Evolutionary conservation across 106 monocot species (phyloP).

Genomic region (Dioscorea alata): DNA sequence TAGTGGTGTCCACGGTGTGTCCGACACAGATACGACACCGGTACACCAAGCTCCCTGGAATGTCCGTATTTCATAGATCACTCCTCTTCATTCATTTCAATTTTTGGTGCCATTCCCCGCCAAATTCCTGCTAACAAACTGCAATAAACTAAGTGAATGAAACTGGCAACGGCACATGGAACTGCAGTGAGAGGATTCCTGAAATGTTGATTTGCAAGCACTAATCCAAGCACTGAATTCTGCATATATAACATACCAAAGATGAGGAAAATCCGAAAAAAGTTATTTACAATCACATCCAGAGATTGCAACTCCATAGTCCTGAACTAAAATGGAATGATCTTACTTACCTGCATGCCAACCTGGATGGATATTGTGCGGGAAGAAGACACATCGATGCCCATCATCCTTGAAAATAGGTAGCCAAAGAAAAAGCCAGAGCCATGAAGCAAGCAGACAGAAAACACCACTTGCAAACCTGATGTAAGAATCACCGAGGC

Average conservation of each 20-base stretch:
- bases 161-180: conserved; percentile 83
- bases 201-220: conserved; percentile 77
- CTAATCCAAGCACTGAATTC: conserved; percentile 82
- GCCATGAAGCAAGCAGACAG: conserved; percentile 52
- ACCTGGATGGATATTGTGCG: conserved; percentile 91
- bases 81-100: conserved; percentile 14
- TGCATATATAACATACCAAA: conserved; percentile 13
- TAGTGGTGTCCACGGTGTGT: too few relatives aligned
- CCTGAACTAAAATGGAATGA: background rate
- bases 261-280: background rate
- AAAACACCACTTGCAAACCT: conserved; percentile 63
- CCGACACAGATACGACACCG: too few relatives aligned
- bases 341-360: conserved; percentile 73
- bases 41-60: too few relatives aligned
- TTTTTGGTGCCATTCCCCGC: conserved; percentile 30
- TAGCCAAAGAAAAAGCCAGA: conserved; percentile 85
- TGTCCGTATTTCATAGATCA: too few relatives aligned
- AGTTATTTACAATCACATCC: background rate
- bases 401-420: conserved; percentile 45
- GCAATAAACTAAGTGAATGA: conserved; percentile 72
- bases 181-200: conserved; percentile 82
- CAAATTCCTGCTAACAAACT: conserved; percentile 82
- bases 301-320: too few relatives aligned
- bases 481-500: conserved; percentile 74
- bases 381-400: conserved; percentile 58